Base-by-base conservation (phyloP, 805 yeast genomes). In the Zygoascus tannicola region DNA sequence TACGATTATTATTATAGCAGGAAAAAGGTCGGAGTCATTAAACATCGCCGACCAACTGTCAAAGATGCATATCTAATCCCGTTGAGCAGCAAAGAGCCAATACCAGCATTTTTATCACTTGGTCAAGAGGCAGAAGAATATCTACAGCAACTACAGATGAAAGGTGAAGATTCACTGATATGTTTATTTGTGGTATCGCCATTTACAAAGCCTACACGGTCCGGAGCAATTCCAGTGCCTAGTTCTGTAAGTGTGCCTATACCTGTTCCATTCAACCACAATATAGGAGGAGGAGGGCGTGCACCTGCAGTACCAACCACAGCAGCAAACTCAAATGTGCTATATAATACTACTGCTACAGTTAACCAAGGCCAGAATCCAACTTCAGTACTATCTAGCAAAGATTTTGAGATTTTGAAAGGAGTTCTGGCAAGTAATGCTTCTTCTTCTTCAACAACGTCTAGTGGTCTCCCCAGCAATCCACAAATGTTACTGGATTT, bases 31-130 rank as follows among this genome's bases (percentile, higher is more conserved):
- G 88, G 86, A 1, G 86, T 80, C 15, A 64, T 81, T 37, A 70
- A 74, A 10, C 67, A 65, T 16, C 66, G 66, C 42, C 74, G 76
- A 0, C 48, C 58, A 5, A 66, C 68, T 51, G 79, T 78, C 33
- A 80, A 79, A 53, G 88, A 81, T 59, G 71, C 81, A 5, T 81
- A 81, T 56, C 49, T 81, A 43, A 59, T 79, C 22, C 70, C 80
- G 1, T 44, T 72, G 5, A 49, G 38, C 3, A 42, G 53, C 1
- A 44, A 40, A 12, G 61, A 56, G 33, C 42, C 46, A 5, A 20
- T 48, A 4, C 63, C 61, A 3, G 52, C 45, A 5, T 56, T 47
- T 38, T 39, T 52, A 35, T 36, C 41, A 33, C 44, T 49, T 5
- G 38, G 44, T 3, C 34, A 28, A 5, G 40, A 36, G 30, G 44